These are phyloP conservation scores for Xylariales sp. DNA, from an alignment of 2,329 filamentous ascomycete genomes.

Conservation along the genomic window DNA sequence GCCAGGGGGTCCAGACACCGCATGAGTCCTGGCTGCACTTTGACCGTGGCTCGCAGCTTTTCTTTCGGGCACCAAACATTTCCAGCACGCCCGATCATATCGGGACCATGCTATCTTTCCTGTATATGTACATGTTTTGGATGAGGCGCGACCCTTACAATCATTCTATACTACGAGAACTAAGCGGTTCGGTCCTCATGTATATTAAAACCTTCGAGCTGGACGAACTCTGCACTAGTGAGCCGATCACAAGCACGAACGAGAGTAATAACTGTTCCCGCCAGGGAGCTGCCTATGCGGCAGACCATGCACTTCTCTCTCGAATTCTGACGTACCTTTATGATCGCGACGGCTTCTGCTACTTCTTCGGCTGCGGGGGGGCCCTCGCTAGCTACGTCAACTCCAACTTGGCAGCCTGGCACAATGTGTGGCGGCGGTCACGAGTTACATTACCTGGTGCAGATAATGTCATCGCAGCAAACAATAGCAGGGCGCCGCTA, in stretches of 20 bases:
- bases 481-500: no score
- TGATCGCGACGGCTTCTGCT: constrained; percentile 3
- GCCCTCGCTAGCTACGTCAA: constrained; percentile 1
- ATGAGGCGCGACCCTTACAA: background rate
- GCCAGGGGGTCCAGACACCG: background rate
- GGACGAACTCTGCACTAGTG: constrained; percentile 1
- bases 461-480: background rate
- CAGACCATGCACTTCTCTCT: background rate
- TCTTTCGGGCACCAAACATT: background rate
- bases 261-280: background rate
- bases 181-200: constrained; percentile 1
- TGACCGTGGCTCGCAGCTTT: background rate
- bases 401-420: background rate
- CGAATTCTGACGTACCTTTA: constrained; percentile 1
- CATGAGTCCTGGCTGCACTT: constrained; percentile 1
- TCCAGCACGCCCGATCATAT: background rate
- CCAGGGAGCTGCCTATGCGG: background rate
- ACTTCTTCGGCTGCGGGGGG: constrained; percentile 3
- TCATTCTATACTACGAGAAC: background rate
- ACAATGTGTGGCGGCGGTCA: background rate
- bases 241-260: no score
- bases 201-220: background rate
- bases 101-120: background rate
- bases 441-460: background rate
- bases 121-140: constrained; percentile 3